Conservation (phyloP, 2,329 filamentous ascomycete species). For the Metarhizium rileyi region DNA sequence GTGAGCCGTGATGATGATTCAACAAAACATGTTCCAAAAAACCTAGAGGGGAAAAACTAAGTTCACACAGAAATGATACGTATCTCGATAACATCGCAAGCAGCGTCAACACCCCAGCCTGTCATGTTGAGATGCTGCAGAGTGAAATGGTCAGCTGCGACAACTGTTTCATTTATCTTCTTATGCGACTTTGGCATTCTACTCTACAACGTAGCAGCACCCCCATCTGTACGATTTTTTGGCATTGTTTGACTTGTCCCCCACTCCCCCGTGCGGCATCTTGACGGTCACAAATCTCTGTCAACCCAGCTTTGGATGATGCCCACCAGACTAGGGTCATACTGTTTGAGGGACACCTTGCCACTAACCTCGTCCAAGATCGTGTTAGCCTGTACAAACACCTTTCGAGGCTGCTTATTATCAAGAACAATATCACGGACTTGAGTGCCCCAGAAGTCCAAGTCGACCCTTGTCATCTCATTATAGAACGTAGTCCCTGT, state of each 20-base stretch:
- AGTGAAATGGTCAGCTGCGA: not conserved
- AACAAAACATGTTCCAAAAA: not conserved
- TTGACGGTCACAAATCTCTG: slow-evolving; percentile 32
- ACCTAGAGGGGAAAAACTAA: not conserved
- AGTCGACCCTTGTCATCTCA: slow-evolving; percentile 70
- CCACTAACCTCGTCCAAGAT: slow-evolving; percentile 57
- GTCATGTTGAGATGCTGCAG: not conserved
- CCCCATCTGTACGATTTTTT: not conserved
- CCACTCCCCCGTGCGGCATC: not conserved
- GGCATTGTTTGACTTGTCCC: not conserved
- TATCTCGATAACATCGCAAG: too few species aligned
- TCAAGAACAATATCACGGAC: slow-evolving; percentile 65
- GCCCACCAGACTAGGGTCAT: slow-evolving; percentile 69
- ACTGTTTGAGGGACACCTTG: slow-evolving; percentile 71
- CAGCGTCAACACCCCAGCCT: not conserved
- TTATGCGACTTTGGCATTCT: slow-evolving; percentile 1
- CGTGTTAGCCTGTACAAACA: slow-evolving; percentile 93
- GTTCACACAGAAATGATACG: not conserved
- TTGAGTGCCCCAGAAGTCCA: slow-evolving; percentile 74
- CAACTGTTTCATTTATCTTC: slow-evolving; percentile 9
- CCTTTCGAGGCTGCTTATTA: slow-evolving; percentile 75
- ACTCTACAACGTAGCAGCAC: not conserved
- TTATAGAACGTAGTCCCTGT: slow-evolving; percentile 72
- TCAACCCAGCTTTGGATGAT: slow-evolving; percentile 79
- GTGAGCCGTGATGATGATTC: slow-evolving; percentile 22